phyloP scores from a whole-genome alignment of 1,139 yeast species.

The Suhomyces kunorum region DNA sequence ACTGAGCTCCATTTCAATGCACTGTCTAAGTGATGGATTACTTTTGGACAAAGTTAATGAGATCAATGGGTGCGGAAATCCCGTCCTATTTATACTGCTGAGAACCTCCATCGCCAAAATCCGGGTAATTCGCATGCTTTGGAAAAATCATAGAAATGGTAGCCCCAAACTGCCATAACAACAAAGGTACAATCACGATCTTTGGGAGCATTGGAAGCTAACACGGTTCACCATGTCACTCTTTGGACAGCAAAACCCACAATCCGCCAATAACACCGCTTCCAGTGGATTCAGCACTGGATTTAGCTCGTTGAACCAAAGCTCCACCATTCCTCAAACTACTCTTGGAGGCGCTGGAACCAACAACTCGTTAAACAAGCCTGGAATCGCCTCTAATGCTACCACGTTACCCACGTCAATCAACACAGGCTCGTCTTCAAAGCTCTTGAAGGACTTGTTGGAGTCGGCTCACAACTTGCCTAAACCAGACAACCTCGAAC shows the following conservation, averaged over 20 bases:
- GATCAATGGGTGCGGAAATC: conserved; percentile 12
- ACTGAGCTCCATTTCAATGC: conserved; percentile 33
- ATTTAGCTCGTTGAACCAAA: conserved; percentile 9
- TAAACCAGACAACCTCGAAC: conserved; percentile 54
- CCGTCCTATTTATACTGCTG: conserved; percentile 12
- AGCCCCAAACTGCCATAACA: conserved; percentile 13
- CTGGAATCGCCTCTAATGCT: conserved; percentile 1
- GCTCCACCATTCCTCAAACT: not conserved
- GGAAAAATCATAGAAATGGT: conserved; percentile 9
- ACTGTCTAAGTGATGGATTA: conserved; percentile 56
- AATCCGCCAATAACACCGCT: conserved; percentile 1
- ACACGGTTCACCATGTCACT: conserved; percentile 11
- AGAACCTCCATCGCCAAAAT: conserved; percentile 5
- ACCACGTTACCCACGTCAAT: conserved; percentile 10
- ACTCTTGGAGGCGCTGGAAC: conserved; percentile 2
- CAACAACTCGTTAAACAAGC: conserved; percentile 4
- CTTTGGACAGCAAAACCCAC: conserved; percentile 12
- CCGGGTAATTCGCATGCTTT: conserved; percentile 17
- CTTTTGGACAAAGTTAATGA: conserved; percentile 54
- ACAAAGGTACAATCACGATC: conserved; percentile 1
- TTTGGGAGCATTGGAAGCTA: conserved; percentile 1
- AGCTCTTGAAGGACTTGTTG: conserved; percentile 58
- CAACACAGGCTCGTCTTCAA: conserved; percentile 15
- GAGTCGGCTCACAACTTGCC: conserved; percentile 76
- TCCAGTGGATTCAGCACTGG: conserved; percentile 11